Evolutionary conservation across 768 basidiomycete species (phyloP).

Genomic region (Trametes sanguinea): DNA sequence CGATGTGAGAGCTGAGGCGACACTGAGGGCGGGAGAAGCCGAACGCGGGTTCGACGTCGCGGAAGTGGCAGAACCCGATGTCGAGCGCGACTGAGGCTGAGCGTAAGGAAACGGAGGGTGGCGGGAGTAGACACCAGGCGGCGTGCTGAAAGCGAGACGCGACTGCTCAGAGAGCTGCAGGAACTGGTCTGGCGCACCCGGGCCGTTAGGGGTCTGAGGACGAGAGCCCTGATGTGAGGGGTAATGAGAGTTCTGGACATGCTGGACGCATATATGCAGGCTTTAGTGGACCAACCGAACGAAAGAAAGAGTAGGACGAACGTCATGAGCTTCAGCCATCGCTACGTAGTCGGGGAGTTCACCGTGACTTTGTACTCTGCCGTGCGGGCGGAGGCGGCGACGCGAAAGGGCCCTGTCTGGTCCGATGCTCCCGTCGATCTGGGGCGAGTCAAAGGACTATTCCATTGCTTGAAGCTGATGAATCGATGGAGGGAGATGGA

Average conservation of each 20-base stretch:
- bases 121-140: constrained; percentile 1
- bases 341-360: constrained; percentile 15
- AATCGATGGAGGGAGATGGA: constrained; percentile 17
- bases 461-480: constrained; percentile 9
- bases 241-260: constrained; percentile 11
- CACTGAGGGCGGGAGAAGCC: constrained; percentile 64
- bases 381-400: constrained; percentile 17
- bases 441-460: constrained; percentile 31
- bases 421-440: constrained; percentile 54
- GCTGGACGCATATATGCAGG: constrained; percentile 18
- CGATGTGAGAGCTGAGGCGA: constrained; percentile 54
- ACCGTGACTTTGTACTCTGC: constrained; percentile 16
- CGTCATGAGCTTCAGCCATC: constrained; percentile 10
- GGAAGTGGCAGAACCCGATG: constrained; percentile 45
- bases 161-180: constrained; percentile 5
- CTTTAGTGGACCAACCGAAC: constrained; percentile 8
- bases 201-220: constrained; percentile 16
- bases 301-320: constrained; percentile 8
- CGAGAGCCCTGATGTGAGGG: constrained; percentile 18
- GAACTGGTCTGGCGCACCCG: constrained; percentile 4
- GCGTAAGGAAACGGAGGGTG: background rate
- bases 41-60: constrained; percentile 48
- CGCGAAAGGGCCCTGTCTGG: constrained; percentile 51
- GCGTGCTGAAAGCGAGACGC: background rate
- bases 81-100: constrained; percentile 42